phyloP scores from a whole-genome alignment of 306 rosid genomes.

The Corylus americana region DNA sequence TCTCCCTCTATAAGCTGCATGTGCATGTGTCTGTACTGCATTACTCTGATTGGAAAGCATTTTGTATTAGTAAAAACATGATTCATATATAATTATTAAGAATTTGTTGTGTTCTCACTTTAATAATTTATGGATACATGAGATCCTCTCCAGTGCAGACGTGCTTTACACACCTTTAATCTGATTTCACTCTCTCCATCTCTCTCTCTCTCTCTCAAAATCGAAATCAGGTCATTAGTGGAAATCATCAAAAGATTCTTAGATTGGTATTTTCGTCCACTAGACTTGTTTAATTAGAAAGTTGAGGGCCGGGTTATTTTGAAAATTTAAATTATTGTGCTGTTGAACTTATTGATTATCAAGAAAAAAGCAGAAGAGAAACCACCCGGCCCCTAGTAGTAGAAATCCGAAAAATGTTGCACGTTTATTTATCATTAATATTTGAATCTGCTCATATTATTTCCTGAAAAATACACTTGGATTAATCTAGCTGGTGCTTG shows the following conservation, averaged over 20 bases:
- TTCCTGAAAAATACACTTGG: too few species aligned
- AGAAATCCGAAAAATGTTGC: too few species aligned
- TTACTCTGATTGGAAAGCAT: too few species aligned
- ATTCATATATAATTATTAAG: neutral
- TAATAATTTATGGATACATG: conserved; percentile 1
- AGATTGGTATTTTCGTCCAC: neutral
- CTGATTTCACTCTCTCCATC: neutral
- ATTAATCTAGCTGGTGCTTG: too few species aligned
- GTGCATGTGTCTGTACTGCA: too few species aligned
- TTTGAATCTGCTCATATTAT: too few species aligned
- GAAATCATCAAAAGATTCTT: neutral
- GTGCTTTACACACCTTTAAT: neutral
- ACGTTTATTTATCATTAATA: too few species aligned
- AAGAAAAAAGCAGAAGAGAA: conserved; percentile 6
- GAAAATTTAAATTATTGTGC: neutral
- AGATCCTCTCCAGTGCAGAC: conserved; percentile 10
- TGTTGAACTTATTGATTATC: neutral
- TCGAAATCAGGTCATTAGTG: neutral
- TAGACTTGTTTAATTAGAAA: neutral
- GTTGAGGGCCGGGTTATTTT: neutral
- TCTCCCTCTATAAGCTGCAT: too few species aligned
- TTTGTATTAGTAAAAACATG: neutral
- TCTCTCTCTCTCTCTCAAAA: too few species aligned
- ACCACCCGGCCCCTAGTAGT: too few species aligned
- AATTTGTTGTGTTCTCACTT: neutral